phyloP scores from a whole-genome alignment of 176 grass and related monocot species.

The Stipa capillata region DNA sequence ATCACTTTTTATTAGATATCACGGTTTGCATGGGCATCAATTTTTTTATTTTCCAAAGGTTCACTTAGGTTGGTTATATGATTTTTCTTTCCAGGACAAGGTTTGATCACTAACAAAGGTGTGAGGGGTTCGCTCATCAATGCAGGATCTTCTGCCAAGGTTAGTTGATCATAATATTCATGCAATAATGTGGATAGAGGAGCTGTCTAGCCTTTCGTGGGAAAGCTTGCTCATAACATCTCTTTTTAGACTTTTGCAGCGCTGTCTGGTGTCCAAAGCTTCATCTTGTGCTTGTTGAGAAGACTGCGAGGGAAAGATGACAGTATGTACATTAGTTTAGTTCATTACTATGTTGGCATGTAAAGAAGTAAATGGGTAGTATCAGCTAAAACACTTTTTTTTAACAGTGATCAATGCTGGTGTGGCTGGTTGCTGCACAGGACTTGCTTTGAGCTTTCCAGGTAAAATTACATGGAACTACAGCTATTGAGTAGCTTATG shows the following conservation, averaged over 20 bases:
- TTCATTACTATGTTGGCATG: neutral
- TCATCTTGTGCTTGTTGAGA: slow-evolving; percentile 79
- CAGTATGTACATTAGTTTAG: slow-evolving; percentile 27
- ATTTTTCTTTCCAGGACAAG: slow-evolving; percentile 50
- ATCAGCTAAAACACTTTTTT: slow-evolving; percentile 5
- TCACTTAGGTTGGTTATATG: neutral
- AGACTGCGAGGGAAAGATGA: slow-evolving; percentile 84
- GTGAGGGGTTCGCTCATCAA: slow-evolving; percentile 57
- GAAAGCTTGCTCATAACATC: neutral
- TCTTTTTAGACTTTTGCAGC: slow-evolving; percentile 74
- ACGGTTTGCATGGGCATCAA: neutral
- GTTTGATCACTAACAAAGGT: slow-evolving; percentile 70
- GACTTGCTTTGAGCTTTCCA: slow-evolving; percentile 93
- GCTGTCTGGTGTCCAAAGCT: slow-evolving; percentile 82
- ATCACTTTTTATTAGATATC: neutral
- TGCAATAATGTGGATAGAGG: slow-evolving; percentile 1
- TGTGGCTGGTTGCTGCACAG: slow-evolving; percentile 83
- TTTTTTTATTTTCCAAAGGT: neutral
- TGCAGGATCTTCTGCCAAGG: slow-evolving; percentile 88
- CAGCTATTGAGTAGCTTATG: neutral
- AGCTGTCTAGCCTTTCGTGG: neutral
- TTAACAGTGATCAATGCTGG: slow-evolving; percentile 70
- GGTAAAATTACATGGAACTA: slow-evolving; percentile 34
- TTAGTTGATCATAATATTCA: slow-evolving; percentile 17
- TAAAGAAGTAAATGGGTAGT: slow-evolving; percentile 1